Conservation (phyloP, 1,284 basidiomycete genomes). For the Violaceomyces palustris region DNA sequence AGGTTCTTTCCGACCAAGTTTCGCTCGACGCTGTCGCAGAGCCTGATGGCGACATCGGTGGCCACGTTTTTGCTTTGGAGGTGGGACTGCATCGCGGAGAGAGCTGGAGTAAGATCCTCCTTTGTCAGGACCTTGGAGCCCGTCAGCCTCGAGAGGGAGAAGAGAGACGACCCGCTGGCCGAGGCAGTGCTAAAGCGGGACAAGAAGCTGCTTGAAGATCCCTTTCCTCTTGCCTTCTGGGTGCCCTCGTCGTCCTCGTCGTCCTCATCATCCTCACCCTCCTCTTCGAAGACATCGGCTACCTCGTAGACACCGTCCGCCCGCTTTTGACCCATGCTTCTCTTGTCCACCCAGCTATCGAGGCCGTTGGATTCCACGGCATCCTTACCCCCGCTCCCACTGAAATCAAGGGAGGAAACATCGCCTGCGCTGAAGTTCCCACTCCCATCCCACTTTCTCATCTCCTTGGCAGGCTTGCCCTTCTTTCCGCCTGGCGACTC, state of each 20-base stretch:
- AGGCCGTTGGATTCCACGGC: constrained; percentile 50
- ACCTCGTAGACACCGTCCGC: constrained; percentile 85
- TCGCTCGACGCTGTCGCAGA: constrained; percentile 87
- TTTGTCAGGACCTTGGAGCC: constrained; percentile 70
- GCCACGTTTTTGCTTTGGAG: constrained; percentile 99
- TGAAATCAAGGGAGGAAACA: constrained; percentile 83
- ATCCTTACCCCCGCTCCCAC: constrained; percentile 60
- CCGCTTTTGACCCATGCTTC: constrained; percentile 74
- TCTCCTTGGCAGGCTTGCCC: constrained; percentile 67
- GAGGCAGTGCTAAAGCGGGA: constrained; percentile 57
- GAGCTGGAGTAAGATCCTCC: constrained; percentile 76
- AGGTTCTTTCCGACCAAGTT: constrained; percentile 72
- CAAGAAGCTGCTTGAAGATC: constrained; percentile 56
- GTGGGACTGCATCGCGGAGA: constrained; percentile 92
- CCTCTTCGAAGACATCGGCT: constrained; percentile 66
- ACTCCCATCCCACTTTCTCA: constrained; percentile 83
- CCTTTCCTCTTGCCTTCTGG: constrained; percentile 10
- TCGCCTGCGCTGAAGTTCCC: constrained; percentile 71
- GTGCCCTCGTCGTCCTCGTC: constrained; percentile 58
- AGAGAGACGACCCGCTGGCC: constrained; percentile 24
- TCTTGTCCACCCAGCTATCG: constrained; percentile 58
- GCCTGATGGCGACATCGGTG: constrained; percentile 85
- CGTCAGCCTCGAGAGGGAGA: constrained; percentile 64
- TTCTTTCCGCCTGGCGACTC: constrained; percentile 49
- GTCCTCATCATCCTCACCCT: constrained; percentile 23